Base-by-base conservation (phyloP, 1,284 basidiomycete genomes). In the Ustilago esculenta region DNA sequence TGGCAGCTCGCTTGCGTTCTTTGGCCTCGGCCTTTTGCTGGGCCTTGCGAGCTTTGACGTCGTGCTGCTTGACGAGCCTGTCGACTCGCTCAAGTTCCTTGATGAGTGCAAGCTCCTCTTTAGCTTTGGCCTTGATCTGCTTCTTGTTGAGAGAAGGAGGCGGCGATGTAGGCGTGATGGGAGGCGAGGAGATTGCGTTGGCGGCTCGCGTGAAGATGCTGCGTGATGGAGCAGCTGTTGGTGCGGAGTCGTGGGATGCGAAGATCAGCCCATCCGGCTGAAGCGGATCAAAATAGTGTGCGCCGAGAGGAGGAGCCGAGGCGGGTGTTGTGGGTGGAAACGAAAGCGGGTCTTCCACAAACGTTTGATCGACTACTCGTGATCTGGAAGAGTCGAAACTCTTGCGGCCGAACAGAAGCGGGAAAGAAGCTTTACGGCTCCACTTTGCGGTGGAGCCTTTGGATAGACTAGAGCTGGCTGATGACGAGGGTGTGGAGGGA, bases 71-170 rank as follows among this genome's bases (percentile, higher is more conserved):
- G 18, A 77, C 75, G 41, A 77, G 57, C 37, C 45, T 49, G 29
- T 75, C 67, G 9, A 75, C 44, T 3, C 49, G 47, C 27, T 71
- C 67, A 18, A 73, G 46, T 25, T 77, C 60, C 30, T 69, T 67
- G 40, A 75, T 73, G 10, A 77, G 57, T 1, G 66, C 61, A 14
- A 58, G 33, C 32, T 77, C 75, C 41, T 75, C 60, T 33, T 77
- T 77, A 9, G 52, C 58, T n/a, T 54, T 54, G 12, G 54, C 49
- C 48, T 72, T 75, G 39, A 57, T 35, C 59, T 77, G 50, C 34
- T 76, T 76, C 36, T 73, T 75, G 21, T 39, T 52, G 14, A 58
- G 37, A 0, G 40, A 5, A 1, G 23, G 37, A 2, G 44, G 27
- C 0, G 52, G 46, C 5, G 49, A 48, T 11, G 47, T 49, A 3